phyloP scores from a whole-genome alignment of 176 grass and related monocot species.

The Eragrostis curvula region DNA sequence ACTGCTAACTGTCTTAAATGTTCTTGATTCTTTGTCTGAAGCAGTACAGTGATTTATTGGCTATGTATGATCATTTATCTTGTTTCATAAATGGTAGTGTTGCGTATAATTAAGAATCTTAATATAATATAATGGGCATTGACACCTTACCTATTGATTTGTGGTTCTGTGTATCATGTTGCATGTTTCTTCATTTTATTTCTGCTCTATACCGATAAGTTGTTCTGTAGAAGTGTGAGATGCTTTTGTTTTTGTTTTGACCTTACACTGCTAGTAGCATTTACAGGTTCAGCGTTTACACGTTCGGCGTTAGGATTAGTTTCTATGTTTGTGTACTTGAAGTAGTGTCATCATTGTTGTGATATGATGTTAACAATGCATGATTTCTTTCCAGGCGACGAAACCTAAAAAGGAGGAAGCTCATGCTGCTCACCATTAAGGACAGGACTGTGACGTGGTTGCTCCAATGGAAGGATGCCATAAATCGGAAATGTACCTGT shows the following conservation, averaged over 20 bases:
- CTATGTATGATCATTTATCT: not conserved
- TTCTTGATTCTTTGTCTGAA: not conserved
- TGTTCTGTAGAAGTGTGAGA: not conserved
- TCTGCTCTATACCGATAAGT: too few species aligned
- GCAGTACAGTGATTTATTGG: not conserved
- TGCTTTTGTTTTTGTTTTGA: not conserved
- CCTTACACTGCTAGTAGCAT: too few species aligned
- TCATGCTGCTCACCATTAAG: constrained; percentile 53
- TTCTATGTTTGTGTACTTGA: not conserved
- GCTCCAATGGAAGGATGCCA: not conserved
- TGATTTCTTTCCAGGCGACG: constrained; percentile 20
- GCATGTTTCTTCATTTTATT: not conserved
- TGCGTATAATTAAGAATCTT: not conserved
- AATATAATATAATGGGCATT: not conserved
- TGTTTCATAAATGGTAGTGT: not conserved
- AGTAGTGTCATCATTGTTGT: not conserved
- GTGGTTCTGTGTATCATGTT: not conserved
- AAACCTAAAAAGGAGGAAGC: constrained; percentile 68
- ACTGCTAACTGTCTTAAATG: not conserved
- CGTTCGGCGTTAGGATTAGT: not conserved
- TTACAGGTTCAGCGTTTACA: too few species aligned
- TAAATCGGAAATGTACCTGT: constrained; percentile 10
- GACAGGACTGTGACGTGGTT: not conserved
- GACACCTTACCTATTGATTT: not conserved
- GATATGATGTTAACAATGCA: not conserved